Evolutionary conservation across 2,329 filamentous ascomycete genomes (phyloP), one percentile per base, ranked within the genome.

Genomic region (Penicillium sp.): DNA sequence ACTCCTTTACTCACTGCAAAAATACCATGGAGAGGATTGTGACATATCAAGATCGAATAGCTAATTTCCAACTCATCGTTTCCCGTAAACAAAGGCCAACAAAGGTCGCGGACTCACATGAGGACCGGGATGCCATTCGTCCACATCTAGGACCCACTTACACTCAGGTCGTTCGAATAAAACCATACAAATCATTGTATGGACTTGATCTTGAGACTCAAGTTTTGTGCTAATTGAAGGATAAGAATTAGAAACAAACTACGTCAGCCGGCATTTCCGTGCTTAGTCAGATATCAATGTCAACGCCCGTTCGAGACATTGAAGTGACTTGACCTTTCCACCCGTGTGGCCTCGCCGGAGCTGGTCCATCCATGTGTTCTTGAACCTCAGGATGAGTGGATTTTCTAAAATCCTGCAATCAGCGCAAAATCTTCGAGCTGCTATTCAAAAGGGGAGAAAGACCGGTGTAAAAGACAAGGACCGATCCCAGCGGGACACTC

Each of bases 381-480:
- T 56, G 46, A 62, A 58, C 57, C 59, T 55, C 65, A 73, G 61
- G 48, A 75, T 75, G 73, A 72, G 62, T 64, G 66, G 71, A 52
- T 62, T 75, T 53, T 63, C 68, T 48, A 70, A 74, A 56, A 58
- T 70, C 49, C 58, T 68, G 45, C 62, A 64, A 46, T 62, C 71
- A 46, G 69, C 68, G 59, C 71, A 72, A 61, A 70, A 66, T 60
- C 63, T 71, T 54, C 70, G 72, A 61, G 64, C 67, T 59, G 65
- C 69, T 45, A 66, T 73, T 54, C 63, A 68, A 50, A 63, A 66
- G 31, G 22, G 43, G 52, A 70, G 63, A 59, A 73, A 67, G 62
- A 60, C 63, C 27, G 61, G 66, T 31, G 52, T 59, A 51, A 69
- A 69, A 50, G 64, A 64, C 53, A 66, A 62, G 53, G 64, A 64